Percentiles rank a stretch among this genome's conserved stretches.
phyloP scores from a whole-genome alignment of 305 asterid genomes.

The Fraxinus dipetala region DNA sequence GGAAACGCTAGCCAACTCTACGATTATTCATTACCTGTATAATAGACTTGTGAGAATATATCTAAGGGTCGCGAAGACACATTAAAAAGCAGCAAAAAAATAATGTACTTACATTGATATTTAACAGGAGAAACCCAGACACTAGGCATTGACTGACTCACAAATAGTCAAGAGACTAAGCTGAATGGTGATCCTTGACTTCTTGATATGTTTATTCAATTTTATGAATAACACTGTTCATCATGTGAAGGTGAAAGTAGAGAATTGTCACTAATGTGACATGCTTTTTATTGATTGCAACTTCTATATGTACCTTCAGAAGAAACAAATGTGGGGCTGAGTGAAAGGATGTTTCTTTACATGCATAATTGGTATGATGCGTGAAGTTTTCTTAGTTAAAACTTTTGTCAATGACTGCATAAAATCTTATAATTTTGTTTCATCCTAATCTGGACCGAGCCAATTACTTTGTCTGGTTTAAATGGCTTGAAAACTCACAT shows the following conservation, averaged over 20 bases:
- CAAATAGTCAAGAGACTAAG: not conserved
- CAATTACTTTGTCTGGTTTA: not conserved
- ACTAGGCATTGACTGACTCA: not conserved
- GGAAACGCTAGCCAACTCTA: not conserved
- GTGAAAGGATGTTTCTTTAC: not conserved
- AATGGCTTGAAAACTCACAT: not conserved
- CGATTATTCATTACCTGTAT: not conserved
- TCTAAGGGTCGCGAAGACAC: not conserved
- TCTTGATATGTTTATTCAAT: not conserved
- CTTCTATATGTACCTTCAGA: not conserved
- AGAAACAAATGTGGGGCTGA: not conserved
- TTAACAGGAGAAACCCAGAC: not conserved
- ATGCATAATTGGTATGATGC: not conserved
- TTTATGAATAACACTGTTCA: not conserved
- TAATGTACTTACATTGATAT: not conserved
- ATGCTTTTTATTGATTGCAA: not conserved
- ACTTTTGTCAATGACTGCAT: not conserved
- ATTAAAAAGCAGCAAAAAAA: too few species aligned
- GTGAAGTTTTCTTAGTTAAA: not conserved
- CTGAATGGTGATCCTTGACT: not conserved
- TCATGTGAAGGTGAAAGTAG: not conserved
- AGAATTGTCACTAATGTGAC: not conserved
- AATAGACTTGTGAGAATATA: not conserved
- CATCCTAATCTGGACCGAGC: not conserved
- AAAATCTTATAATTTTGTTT: not conserved